Evolutionary conservation across 139 green algal species (phyloP).

Genomic region (Auxenochlorella pyrenoidosa): DNA sequence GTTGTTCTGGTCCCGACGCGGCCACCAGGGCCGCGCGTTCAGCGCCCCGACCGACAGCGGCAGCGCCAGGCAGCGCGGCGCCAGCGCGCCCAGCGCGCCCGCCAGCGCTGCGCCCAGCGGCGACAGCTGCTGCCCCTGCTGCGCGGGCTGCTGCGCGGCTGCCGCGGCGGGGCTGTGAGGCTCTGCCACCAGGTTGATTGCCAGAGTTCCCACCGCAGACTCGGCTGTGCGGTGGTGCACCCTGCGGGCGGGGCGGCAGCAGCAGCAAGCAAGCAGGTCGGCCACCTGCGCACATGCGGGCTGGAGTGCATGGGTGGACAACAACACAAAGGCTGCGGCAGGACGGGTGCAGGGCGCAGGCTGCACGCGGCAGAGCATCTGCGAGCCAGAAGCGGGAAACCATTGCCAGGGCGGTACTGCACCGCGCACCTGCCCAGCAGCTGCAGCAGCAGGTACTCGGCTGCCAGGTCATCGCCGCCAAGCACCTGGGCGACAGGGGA

Average conservation of each 20-base stretch:
- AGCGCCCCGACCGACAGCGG: constrained; percentile 43
- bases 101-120: constrained; percentile 40
- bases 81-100: constrained; percentile 35
- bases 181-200: constrained; percentile 52
- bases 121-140: constrained; percentile 28
- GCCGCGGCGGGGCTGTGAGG: constrained; percentile 12
- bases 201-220: constrained; percentile 42
- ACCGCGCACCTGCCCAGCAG: constrained; percentile 55
- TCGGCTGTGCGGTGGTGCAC: constrained; percentile 32
- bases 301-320: neutral
- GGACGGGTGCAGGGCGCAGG: neutral
- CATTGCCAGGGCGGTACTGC: no score
- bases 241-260: constrained; percentile 8
- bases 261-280: neutral
- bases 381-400: no score
- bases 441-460: constrained; percentile 81
- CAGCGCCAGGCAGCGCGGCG: constrained; percentile 37
- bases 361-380: neutral
- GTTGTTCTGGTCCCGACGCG: constrained; percentile 38
- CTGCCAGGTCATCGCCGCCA: constrained; percentile 74
- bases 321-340: no score
- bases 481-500: constrained; percentile 40
- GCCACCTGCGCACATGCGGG: neutral
- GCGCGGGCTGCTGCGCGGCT: neutral
- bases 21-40: constrained; percentile 49